Percentiles rank a stretch among this genome's conserved stretches.
Evolutionary conservation across 768 basidiomycete species (phyloP).

Genomic region (Postia placenta): DNA sequence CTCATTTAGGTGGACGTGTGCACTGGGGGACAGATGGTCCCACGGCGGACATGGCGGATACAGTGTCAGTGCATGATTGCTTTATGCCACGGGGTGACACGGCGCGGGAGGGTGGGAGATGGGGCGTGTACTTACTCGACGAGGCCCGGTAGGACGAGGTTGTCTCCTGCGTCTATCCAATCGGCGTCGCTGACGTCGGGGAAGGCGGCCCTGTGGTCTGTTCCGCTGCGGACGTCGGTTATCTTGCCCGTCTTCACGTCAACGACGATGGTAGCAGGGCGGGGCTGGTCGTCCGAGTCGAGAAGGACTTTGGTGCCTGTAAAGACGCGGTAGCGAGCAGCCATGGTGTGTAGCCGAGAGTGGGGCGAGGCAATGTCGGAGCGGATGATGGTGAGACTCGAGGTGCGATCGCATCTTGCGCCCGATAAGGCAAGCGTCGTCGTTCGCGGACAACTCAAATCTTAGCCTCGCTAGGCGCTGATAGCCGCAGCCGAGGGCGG

Average conservation of each 20-base stretch:
- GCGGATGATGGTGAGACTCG: background rate
- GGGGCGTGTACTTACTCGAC: conserved; percentile 41
- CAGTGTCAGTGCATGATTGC: no score
- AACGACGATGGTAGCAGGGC: conserved; percentile 37
- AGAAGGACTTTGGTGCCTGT: conserved; percentile 22
- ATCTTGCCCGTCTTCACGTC: conserved; percentile 36
- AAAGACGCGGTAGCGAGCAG: conserved; percentile 14
- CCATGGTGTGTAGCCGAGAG: background rate
- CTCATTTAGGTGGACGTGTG: conserved; percentile 92
- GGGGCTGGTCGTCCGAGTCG: conserved; percentile 17
- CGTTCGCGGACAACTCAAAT: no score
- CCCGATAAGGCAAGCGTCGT: background rate
- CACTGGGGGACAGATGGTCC: conserved; percentile 34
- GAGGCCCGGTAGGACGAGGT: conserved; percentile 44
- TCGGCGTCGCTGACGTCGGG: conserved; percentile 21
- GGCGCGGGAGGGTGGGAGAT: background rate
- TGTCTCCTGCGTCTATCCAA: conserved; percentile 31
- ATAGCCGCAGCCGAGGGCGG: background rate
- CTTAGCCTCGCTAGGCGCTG: no score
- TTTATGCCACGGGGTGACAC: no score
- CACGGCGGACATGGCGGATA: background rate
- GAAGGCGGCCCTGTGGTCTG: conserved; percentile 12
- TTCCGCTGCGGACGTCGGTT: conserved; percentile 23
- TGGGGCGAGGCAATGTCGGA: conserved; percentile 1
- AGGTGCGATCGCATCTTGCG: background rate